A percentile compares a stretch with the other conserved stretches of the same genome.
phyloP scores from a whole-genome alignment of 768 basidiomycete species.

The Hypsizygus marmoreus region DNA sequence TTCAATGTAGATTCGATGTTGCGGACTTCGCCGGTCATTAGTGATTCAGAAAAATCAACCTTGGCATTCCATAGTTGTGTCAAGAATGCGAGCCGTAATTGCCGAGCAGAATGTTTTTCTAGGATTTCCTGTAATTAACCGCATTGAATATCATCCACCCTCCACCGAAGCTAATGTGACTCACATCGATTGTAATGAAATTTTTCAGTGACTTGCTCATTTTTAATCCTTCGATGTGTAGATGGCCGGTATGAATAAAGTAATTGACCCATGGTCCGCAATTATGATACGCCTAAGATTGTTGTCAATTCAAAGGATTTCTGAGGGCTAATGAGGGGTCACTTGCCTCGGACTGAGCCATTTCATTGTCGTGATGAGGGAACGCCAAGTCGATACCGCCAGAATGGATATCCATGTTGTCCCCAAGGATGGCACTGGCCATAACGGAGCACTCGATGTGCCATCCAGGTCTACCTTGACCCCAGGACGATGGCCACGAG shows the following conservation, averaged over 20 bases:
- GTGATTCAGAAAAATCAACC: slow-evolving; percentile 90
- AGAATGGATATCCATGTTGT: slow-evolving; percentile 96
- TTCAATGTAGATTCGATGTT: slow-evolving; percentile 83
- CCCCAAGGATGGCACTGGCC: slow-evolving; percentile 89
- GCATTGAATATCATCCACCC: no score
- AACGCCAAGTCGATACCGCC: slow-evolving; percentile 98
- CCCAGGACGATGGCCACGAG: slow-evolving; percentile 96
- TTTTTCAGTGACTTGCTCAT: slow-evolving; percentile 99
- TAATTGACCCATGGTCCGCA: slow-evolving; percentile 97
- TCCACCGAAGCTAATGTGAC: no score
- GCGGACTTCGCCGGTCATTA: slow-evolving; percentile 88
- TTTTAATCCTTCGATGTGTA: slow-evolving; percentile 97
- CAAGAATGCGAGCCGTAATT: slow-evolving; percentile 89
- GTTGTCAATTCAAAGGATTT: not conserved
- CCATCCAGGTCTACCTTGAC: slow-evolving; percentile 95
- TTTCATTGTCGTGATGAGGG: slow-evolving; percentile 98
- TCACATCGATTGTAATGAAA: slow-evolving; percentile 93
- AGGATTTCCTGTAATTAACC: slow-evolving; percentile 92
- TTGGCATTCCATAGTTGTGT: slow-evolving; percentile 90
- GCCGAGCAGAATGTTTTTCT: slow-evolving; percentile 78
- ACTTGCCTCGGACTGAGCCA: slow-evolving; percentile 92
- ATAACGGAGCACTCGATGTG: slow-evolving; percentile 99
- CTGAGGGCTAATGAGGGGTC: slow-evolving; percentile 1
- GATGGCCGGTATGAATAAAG: slow-evolving; percentile 96
- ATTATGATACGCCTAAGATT: slow-evolving; percentile 82